Evolutionary conservation across 306 rosid species (phyloP).

Genomic region (Lathyrus tuberosus): DNA sequence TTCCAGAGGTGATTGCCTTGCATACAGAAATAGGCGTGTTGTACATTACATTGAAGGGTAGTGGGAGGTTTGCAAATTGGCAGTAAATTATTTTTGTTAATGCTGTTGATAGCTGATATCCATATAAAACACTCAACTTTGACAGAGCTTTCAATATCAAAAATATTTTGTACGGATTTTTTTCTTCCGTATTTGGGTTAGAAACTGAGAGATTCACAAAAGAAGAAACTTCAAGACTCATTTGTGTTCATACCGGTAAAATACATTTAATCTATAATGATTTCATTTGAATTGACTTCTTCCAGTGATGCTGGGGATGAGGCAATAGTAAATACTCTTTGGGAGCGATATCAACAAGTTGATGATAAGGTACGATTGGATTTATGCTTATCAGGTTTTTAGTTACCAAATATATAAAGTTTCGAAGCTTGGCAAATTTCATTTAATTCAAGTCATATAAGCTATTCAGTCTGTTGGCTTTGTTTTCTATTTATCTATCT

Average conservation of each 20-base stretch:
- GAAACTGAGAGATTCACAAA: slow-evolving; percentile 4
- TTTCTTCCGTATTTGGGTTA: slow-evolving; percentile 1
- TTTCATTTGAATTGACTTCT: slow-evolving; percentile 35
- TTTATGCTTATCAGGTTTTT: slow-evolving; percentile 27
- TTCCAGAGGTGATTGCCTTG: slow-evolving; percentile 19
- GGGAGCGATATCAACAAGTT: slow-evolving; percentile 81
- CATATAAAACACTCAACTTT: slow-evolving; percentile 8
- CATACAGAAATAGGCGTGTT: background rate
- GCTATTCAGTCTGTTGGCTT: slow-evolving; percentile 8
- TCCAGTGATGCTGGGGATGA: slow-evolving; percentile 89
- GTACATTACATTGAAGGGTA: slow-evolving; percentile 8
- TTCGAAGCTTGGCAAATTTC: slow-evolving; percentile 39
- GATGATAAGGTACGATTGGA: slow-evolving; percentile 75
- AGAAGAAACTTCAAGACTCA: slow-evolving; percentile 18
- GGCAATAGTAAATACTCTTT: slow-evolving; percentile 81
- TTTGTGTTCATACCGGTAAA: slow-evolving; percentile 15
- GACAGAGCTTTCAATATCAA: slow-evolving; percentile 3
- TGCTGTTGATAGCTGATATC: slow-evolving; percentile 9
- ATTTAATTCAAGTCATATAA: slow-evolving; percentile 7
- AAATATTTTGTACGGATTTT: background rate
- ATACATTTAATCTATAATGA: slow-evolving; percentile 18
- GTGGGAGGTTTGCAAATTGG: slow-evolving; percentile 14
- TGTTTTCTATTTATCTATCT: background rate
- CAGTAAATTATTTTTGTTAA: slow-evolving; percentile 20
- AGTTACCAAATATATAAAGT: slow-evolving; percentile 15